Evolutionary conservation across 1,284 basidiomycete genomes (phyloP), one percentile per base, ranked within the genome.

Genomic region (Cryptococcus maquisensis): DNA sequence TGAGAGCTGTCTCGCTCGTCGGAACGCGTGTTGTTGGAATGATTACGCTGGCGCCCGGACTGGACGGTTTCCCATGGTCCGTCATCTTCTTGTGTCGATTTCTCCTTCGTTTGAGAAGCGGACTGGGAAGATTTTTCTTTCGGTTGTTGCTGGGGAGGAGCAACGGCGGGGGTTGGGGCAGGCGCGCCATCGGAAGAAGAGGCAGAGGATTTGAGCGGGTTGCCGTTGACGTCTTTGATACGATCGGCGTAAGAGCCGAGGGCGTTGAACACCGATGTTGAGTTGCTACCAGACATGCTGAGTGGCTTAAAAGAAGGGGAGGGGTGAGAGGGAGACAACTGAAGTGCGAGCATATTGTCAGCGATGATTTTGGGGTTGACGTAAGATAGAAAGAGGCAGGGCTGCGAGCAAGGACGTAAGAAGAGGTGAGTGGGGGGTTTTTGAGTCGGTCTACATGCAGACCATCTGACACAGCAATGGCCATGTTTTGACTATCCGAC

Each of bases 181-280:
- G 55, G 53, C 13, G 42, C 47, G 15, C 53, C 23, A 24, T 38
- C 53, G 7, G 52, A 48, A 49, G 53, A 40, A 23, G 51, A 23
- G 13, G 40, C 12, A 20, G 58, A 51, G 7, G 41, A 28, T 38
- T 60, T 60, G 53, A 24, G 36, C 7, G 44, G 41, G 23, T 57
- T 62, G 8, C 62, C 60, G 48, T 59, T 55, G 39, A 49, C 53
- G 40, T 69, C 64, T 55, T 68, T 69, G 56, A 69, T 73, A 18
- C 68, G 55, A 50, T 73, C 72, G 55, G 72, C 72, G 49, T 73
- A 74, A 2, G 72, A 74, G 39, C 71, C 72, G 7, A 74, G 66
- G 12, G 71, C 69, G 48, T 71, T 67, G 62, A 74, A 74, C 12
- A 72, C 71, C 35, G 70, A 70, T 32, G 63, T 60, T 6, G 28